A percentile compares a stretch with the other conserved stretches of the same genome.
Evolutionary conservation across 352 stramenopile species (phyloP).

Genomic region (Phytophthora chlamydospora): DNA sequence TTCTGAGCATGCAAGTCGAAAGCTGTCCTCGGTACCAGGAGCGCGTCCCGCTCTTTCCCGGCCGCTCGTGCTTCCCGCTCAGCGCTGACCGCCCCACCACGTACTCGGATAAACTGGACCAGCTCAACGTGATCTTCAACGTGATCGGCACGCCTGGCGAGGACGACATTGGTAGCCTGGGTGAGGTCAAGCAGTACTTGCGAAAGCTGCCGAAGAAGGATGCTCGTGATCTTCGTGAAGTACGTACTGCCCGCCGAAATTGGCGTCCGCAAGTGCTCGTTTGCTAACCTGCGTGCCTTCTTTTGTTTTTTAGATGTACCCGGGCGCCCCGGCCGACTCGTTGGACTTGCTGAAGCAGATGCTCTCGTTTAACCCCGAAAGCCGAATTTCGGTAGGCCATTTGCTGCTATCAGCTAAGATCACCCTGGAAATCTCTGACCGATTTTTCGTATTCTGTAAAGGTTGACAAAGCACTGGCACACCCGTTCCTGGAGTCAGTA

Average conservation of each 20-base stretch:
- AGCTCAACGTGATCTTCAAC: slow-evolving; percentile 97
- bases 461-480: slow-evolving; percentile 84
- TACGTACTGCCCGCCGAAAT: slow-evolving; percentile 20
- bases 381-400: slow-evolving; percentile 74
- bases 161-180: slow-evolving; percentile 85
- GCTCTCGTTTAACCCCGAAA: slow-evolving; percentile 82
- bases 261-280: not conserved
- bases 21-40: slow-evolving; percentile 88
- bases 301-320: slow-evolving; percentile 67
- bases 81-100: slow-evolving; percentile 83
- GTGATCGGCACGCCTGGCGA: slow-evolving; percentile 94
- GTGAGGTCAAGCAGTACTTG: slow-evolving; percentile 89
- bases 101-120: slow-evolving; percentile 89
- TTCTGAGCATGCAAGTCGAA: slow-evolving; percentile 89
- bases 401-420: not conserved
- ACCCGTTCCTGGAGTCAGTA: slow-evolving; percentile 86
- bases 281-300: slow-evolving; percentile 11
- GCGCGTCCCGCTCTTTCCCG: slow-evolving; percentile 83
- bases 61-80: slow-evolving; percentile 86
- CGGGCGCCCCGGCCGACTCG: slow-evolving; percentile 74
- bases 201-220: slow-evolving; percentile 87
- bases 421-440: slow-evolving; percentile 3
- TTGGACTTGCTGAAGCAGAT: slow-evolving; percentile 89
- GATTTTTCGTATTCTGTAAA: slow-evolving; percentile 13
- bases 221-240: slow-evolving; percentile 71